Conservation (phyloP, 2,329 filamentous ascomycete species). For the Fusarium sp. region DNA sequence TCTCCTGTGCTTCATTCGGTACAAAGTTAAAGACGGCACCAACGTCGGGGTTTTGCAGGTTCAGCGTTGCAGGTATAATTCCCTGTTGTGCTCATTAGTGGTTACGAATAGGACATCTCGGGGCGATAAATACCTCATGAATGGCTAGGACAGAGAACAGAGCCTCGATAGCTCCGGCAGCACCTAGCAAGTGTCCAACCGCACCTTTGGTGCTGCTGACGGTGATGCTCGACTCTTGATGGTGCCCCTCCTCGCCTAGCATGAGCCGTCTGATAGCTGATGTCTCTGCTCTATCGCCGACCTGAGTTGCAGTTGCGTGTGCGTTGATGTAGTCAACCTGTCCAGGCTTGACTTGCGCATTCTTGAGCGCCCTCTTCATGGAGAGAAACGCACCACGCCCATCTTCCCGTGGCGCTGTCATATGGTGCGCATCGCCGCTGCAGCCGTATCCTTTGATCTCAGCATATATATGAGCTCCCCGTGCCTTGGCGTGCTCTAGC, state of each 20-base stretch:
- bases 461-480: constrained; percentile 86
- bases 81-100: constrained; percentile 64
- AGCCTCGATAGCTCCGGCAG: constrained; percentile 90
- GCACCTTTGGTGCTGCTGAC: constrained; percentile 96
- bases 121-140: constrained; percentile 69
- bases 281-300: constrained; percentile 92
- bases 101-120: neutral
- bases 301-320: constrained; percentile 86
- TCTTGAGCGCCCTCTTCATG: constrained; percentile 84
- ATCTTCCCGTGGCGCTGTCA: constrained; percentile 88
- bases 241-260: constrained; percentile 75
- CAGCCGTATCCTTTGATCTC: constrained; percentile 90
- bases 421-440: constrained; percentile 90
- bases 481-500: constrained; percentile 82
- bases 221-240: constrained; percentile 72
- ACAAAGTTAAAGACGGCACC: constrained; percentile 88
- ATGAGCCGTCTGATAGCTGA: constrained; percentile 82
- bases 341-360: constrained; percentile 74
- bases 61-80: constrained; percentile 85
- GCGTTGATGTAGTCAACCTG: constrained; percentile 93
- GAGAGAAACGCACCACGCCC: constrained; percentile 84
- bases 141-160: constrained; percentile 86
- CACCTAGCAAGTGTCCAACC: constrained; percentile 89
- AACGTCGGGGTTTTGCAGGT: constrained; percentile 74
- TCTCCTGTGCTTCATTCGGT: constrained; percentile 75